A percentile compares a stretch with the other conserved stretches of the same genome.
These are phyloP conservation scores for Fusarium sp. DNA, from an alignment of 2,329 filamentous ascomycete genomes.

Conservation along the genomic window DNA sequence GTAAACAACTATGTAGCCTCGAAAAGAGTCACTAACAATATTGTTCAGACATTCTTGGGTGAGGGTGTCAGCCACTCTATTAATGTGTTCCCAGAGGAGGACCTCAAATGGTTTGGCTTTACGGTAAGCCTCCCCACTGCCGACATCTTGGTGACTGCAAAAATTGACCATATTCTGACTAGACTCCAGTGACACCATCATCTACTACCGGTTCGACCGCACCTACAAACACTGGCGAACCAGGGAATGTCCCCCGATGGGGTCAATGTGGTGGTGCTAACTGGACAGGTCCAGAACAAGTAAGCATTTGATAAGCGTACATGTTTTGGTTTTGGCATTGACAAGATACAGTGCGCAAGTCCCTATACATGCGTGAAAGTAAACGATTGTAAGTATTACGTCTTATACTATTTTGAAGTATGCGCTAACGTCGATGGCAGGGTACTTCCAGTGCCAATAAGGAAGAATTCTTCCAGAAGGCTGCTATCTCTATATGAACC, in stretches of 20 bases:
- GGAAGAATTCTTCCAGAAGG: background rate
- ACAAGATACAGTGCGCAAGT: constrained; percentile 23
- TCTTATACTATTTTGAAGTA: fast-evolving
- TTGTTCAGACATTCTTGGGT: constrained; percentile 32
- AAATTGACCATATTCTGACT: background rate
- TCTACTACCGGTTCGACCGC: constrained; percentile 1
- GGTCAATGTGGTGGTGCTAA: constrained; percentile 36
- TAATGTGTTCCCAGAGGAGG: constrained; percentile 37
- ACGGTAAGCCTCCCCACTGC: background rate
- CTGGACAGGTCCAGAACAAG: constrained; percentile 30
- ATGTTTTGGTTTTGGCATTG: background rate
- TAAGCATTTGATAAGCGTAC: background rate
- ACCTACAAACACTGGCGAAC: constrained; percentile 22
- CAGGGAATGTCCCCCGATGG: constrained; percentile 32
- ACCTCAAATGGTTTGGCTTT: constrained; percentile 41
- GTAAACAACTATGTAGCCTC: fast-evolving
- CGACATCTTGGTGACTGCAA: fast-evolving
- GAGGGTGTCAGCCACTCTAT: constrained; percentile 38
- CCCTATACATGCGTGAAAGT: constrained; percentile 29
- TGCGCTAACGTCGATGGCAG: background rate
- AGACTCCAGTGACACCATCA: constrained; percentile 20
- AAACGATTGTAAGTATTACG: constrained; percentile 30
- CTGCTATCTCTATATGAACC: too few relatives aligned
- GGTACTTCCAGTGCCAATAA: constrained; percentile 26
- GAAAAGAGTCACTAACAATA: background rate